These are phyloP conservation scores for Amylostereum chailletii DNA, from an alignment of 1,284 basidiomycete genomes.

Conservation along the genomic window DNA sequence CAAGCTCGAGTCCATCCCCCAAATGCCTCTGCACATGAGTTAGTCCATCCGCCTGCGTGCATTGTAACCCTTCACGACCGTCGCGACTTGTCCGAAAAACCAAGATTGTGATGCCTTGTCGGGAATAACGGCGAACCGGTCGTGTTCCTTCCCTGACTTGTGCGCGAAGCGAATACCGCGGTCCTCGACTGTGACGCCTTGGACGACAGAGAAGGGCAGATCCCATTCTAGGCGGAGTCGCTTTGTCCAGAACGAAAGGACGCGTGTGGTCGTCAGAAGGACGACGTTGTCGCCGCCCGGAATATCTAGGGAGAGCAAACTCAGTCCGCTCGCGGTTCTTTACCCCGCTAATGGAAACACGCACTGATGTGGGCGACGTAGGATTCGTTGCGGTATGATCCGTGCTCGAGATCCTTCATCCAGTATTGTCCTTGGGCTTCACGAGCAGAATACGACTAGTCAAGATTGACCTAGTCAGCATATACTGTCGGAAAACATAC, in stretches of 20 bases:
- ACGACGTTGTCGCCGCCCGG: slow-evolving; percentile 80
- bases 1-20: not conserved
- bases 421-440: slow-evolving; percentile 92
- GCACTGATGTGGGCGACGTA: slow-evolving; percentile 91
- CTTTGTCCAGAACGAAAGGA: slow-evolving; percentile 83
- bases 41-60: slow-evolving; percentile 62
- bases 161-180: slow-evolving; percentile 83
- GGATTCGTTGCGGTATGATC: slow-evolving; percentile 73
- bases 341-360: not conserved
- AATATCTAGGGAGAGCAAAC: slow-evolving; percentile 40
- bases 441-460: slow-evolving; percentile 76
- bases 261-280: slow-evolving; percentile 70
- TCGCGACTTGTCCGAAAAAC: slow-evolving; percentile 70
- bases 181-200: slow-evolving; percentile 84
- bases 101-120: slow-evolving; percentile 67
- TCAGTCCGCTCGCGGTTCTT: too few relatives aligned
- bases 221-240: slow-evolving; percentile 90
- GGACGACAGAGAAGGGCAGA: slow-evolving; percentile 79
- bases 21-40: slow-evolving; percentile 5
- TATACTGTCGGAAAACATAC: not conserved
- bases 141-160: slow-evolving; percentile 61
- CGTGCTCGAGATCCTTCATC: slow-evolving; percentile 90
- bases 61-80: slow-evolving; percentile 70
- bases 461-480: not conserved
- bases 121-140: slow-evolving; percentile 69